Conservation (phyloP, 169 alveolate genomes). For the Perkinsus marinus region DNA sequence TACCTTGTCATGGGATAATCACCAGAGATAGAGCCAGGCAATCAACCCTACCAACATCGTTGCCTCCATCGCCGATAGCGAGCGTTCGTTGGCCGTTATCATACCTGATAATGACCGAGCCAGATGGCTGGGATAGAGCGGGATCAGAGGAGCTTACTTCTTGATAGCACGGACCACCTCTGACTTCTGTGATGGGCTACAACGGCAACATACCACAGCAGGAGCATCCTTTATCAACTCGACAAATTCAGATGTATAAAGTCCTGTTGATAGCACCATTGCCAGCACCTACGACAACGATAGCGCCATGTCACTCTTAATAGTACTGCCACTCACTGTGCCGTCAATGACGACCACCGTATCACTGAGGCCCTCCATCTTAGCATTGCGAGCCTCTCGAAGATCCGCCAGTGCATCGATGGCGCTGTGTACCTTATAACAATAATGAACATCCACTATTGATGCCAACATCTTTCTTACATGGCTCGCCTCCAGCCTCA, state of each 20-base stretch:
- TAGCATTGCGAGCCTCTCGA: neutral
- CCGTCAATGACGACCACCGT: slow-evolving; percentile 27
- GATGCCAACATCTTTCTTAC: neutral
- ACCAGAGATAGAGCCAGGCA: neutral
- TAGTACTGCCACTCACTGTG: neutral
- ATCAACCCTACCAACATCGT: slow-evolving; percentile 67
- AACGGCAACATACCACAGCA: slow-evolving; percentile 80
- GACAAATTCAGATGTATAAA: neutral
- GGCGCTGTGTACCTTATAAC: neutral
- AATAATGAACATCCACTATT: too few relatives aligned
- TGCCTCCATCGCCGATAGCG: slow-evolving; percentile 99
- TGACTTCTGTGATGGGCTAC: slow-evolving; percentile 96
- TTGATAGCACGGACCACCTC: slow-evolving; percentile 68
- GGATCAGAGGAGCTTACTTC: neutral
- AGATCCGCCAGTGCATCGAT: neutral
- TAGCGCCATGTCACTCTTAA: neutral
- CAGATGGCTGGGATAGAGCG: neutral
- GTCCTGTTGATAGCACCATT: slow-evolving; percentile 1
- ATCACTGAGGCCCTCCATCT: slow-evolving; percentile 5
- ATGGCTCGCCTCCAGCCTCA: neutral
- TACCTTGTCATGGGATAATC: neutral
- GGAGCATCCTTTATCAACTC: slow-evolving; percentile 11
- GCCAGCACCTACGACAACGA: slow-evolving; percentile 3
- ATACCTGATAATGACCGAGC: slow-evolving; percentile 27
- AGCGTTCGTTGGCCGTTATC: slow-evolving; percentile 55